Conservation (phyloP, 2,329 filamentous ascomycete species). For the Trichophyton benhamiae region DNA sequence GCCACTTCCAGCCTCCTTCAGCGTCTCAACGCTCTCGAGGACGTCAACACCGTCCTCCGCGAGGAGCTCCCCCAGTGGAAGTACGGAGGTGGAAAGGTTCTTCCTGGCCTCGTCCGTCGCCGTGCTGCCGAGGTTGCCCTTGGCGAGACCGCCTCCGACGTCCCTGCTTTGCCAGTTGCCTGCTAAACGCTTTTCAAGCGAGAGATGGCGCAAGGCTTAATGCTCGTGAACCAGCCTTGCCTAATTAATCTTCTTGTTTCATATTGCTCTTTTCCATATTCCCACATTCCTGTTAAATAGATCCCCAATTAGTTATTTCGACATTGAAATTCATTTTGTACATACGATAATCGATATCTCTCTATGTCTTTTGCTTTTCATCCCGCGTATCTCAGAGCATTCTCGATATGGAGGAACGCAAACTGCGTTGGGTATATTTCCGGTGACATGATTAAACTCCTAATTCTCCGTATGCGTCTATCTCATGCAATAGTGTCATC, state of each 20-base stretch:
- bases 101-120: conserved; percentile 33
- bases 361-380: not conserved
- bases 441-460: too few species aligned
- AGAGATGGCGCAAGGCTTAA: too few species aligned
- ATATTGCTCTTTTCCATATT: not conserved
- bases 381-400: too few species aligned
- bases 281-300: not conserved
- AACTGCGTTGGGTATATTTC: too few species aligned
- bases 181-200: conserved; percentile 6
- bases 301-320: not conserved
- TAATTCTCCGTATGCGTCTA: not conserved
- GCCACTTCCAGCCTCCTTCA: conserved; percentile 31
- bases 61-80: conserved; percentile 41
- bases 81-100: conserved; percentile 29
- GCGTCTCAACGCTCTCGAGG: conserved; percentile 36
- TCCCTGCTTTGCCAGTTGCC: conserved; percentile 9
- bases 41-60: conserved; percentile 30
- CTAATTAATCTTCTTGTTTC: not conserved
- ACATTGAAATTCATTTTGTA: not conserved
- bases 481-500: not conserved
- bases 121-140: conserved; percentile 37
- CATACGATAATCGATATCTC: not conserved
- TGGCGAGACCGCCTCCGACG: conserved; percentile 19
- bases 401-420: too few species aligned
- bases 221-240: too few species aligned